Evolutionary conservation across 2,329 filamentous ascomycete genomes (phyloP), one percentile per base, ranked within the genome.

Genomic region (Pseudogymnoascus sp.): DNA sequence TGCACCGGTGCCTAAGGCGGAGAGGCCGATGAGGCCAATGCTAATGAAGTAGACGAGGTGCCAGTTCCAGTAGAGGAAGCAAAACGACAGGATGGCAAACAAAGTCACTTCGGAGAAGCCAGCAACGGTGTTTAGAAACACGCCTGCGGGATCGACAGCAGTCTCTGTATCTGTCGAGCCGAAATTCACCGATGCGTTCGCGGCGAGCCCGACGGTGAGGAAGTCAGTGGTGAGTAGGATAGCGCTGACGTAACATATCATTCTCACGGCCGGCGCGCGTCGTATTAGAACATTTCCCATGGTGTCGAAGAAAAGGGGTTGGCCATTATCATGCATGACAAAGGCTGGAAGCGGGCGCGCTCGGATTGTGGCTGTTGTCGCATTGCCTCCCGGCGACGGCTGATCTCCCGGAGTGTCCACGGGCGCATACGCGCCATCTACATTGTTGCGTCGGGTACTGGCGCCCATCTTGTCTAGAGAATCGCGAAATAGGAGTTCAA

Each of bases 41-140:
- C 19, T 29, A 42, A 37, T n/a, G 17, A 60, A 60, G 31, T 60
- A 60, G 38, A 17, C 59, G 31, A 60, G n/a, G 17, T 60, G 59
- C 59, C 33, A 60, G 17, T 60, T 60, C 19, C 59, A 60, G 13
- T 40, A 40, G 21, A 60, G 31, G n/a, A 60, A 60, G 23, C 31
- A 60, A 42, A 60, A 42, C 15, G 59, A 42, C 31, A 42, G 5
- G 33, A 60, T 29, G 15, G 31, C 31, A 26, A 60, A 60, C 33
- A 60, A 37, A 29, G 31, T 42, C n/a, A 60, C 11, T 17, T 60
- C 59, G 5, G n/a, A 17, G 31, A 60, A 60, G 21, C 59, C 59
- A 40, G 59, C 59, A 42, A 60, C 4, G 11, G 59, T 29, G 59
- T 11, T 29, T 17, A 42, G 15, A 42, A 42, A 38, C n/a, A 60